These are phyloP conservation scores for Fusarium oligoseptatum DNA, from an alignment of 2,329 filamentous ascomycete genomes.

Conservation along the genomic window DNA sequence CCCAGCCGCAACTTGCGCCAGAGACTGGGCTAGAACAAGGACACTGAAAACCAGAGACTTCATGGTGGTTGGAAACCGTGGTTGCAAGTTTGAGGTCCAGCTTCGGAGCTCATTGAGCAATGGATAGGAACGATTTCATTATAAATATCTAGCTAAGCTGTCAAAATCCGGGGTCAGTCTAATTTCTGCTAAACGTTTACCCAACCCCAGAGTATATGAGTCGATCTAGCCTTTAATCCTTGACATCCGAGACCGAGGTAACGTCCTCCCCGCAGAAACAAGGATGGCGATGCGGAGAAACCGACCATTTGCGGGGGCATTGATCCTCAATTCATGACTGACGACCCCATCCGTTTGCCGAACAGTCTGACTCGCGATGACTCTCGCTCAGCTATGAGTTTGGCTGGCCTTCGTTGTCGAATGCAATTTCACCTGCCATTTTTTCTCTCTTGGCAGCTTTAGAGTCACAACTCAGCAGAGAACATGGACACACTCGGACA, in stretches of 20 bases:
- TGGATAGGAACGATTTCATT: background rate
- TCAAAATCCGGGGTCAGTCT: background rate
- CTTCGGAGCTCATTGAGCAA: background rate
- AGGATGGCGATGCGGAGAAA: background rate
- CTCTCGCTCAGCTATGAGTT: background rate
- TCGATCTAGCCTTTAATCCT: background rate
- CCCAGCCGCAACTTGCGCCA: background rate
- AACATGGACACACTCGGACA: no score
- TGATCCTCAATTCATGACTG: background rate
- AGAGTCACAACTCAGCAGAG: background rate
- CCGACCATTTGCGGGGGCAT: background rate
- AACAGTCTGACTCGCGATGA: background rate
- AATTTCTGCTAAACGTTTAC: background rate
- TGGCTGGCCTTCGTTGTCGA: no score
- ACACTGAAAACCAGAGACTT: background rate
- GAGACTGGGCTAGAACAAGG: background rate
- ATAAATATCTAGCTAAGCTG: background rate
- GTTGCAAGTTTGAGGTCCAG: background rate
- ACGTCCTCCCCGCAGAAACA: background rate
- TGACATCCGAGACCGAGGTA: background rate
- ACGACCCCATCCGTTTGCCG: background rate
- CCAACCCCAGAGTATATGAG: background rate
- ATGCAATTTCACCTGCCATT: background rate
- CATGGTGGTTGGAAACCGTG: background rate
- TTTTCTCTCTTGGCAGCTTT: background rate